phyloP scores from a whole-genome alignment of 805 yeast genomes.

The Vanderwaltozyma polyspora region DNA sequence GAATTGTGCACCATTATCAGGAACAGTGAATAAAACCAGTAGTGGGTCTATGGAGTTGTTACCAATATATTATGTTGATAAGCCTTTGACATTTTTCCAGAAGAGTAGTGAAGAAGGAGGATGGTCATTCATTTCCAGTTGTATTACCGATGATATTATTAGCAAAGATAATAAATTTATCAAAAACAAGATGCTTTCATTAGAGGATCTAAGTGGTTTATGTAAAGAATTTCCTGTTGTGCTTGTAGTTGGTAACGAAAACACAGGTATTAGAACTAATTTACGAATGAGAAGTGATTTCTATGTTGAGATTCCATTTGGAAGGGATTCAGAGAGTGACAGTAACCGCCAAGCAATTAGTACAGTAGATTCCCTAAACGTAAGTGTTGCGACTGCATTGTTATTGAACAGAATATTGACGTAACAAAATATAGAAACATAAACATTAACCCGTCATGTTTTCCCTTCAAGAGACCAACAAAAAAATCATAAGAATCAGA shows the following conservation, averaged over 20 bases:
- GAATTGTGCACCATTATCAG: conserved; percentile 65
- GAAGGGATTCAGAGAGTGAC: conserved; percentile 3
- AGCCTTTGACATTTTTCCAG: conserved; percentile 54
- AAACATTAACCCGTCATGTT: too few species aligned
- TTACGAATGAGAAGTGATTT: conserved; percentile 47
- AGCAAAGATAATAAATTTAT: conserved; percentile 24
- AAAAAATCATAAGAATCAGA: too few species aligned
- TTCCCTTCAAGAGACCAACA: too few species aligned
- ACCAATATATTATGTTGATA: conserved; percentile 45
- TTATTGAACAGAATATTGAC: conserved; percentile 31
- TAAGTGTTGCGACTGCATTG: conserved; percentile 79
- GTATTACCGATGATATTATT: conserved; percentile 28
- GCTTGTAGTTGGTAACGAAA: conserved; percentile 77
- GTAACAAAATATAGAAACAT: too few species aligned
- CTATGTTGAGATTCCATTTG: conserved; percentile 27
- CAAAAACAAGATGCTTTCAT: conserved; percentile 28
- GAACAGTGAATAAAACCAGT: conserved; percentile 69
- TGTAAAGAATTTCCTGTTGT: conserved; percentile 46
- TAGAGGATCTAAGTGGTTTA: conserved; percentile 34
- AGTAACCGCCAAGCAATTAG: conserved; percentile 1
- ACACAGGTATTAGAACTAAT: conserved; percentile 65
- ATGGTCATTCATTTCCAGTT: conserved; percentile 65
- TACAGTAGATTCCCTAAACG: conserved; percentile 69
- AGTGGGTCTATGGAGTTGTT: conserved; percentile 76
- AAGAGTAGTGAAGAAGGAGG: conserved; percentile 39